Conservation (phyloP, 2,329 filamentous ascomycete species). For the Cadophora luteo-olivacea region DNA sequence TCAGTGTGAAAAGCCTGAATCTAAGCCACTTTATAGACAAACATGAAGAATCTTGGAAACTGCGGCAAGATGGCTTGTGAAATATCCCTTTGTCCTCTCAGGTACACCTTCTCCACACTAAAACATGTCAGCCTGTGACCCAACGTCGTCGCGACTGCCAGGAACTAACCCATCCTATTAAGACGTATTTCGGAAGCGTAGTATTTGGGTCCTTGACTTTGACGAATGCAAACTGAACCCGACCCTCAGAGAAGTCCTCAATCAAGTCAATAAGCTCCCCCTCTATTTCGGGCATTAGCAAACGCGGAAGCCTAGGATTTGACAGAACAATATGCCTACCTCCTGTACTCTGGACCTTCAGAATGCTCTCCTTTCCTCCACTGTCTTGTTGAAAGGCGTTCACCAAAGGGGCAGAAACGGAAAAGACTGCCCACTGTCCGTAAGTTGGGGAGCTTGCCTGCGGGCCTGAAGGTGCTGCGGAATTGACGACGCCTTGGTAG, state of each 20-base stretch:
- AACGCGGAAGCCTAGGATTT: conserved; percentile 21
- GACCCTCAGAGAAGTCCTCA: conserved; percentile 96
- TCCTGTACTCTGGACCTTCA: conserved; percentile 93
- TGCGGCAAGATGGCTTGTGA: conserved; percentile 89
- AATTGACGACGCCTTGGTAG: conserved; percentile 73
- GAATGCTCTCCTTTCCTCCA: conserved; percentile 86
- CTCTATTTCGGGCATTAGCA: conserved; percentile 59
- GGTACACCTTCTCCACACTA: conserved; percentile 95
- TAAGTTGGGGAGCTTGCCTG: conserved; percentile 77
- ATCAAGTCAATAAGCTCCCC: conserved; percentile 89
- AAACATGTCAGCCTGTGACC: conserved; percentile 36
- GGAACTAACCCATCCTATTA: conserved; percentile 80
- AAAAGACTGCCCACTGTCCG: conserved; percentile 92
- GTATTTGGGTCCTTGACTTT: conserved; percentile 97
- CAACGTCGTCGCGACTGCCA: conserved; percentile 9
- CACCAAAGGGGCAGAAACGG: conserved; percentile 87
- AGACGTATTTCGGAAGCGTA: conserved; percentile 84
- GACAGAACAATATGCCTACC: conserved; percentile 55
- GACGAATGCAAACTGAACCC: conserved; percentile 95
- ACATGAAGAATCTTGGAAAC: conserved; percentile 91
- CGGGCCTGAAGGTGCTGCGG: conserved; percentile 60
- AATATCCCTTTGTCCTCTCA: conserved; percentile 98
- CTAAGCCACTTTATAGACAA: conserved; percentile 36
- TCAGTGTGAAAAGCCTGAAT: conserved; percentile 23
- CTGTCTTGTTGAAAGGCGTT: conserved; percentile 89